Percentiles rank a stretch among this genome's conserved stretches.
Evolutionary conservation across 352 stramenopile species (phyloP).

Genomic region (Phytophthora uliginosa): DNA sequence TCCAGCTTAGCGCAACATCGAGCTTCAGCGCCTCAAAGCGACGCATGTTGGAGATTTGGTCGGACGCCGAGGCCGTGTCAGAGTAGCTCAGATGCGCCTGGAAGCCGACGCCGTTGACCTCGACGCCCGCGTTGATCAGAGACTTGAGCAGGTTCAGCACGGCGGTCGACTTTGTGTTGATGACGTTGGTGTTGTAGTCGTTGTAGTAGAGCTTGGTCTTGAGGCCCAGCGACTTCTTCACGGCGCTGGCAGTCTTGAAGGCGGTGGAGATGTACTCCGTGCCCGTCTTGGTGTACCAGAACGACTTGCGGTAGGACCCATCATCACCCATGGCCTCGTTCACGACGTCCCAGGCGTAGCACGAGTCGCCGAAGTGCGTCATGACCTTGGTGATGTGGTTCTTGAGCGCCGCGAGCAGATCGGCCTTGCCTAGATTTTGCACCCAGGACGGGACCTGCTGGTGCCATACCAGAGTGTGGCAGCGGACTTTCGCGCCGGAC

Average conservation of each 20-base stretch:
- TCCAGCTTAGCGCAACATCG: slow-evolving; percentile 24
- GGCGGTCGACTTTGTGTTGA: slow-evolving; percentile 26
- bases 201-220: slow-evolving; percentile 12
- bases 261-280: slow-evolving; percentile 32
- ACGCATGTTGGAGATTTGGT: slow-evolving; percentile 21
- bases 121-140: slow-evolving; percentile 7
- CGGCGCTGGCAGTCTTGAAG: slow-evolving; percentile 26
- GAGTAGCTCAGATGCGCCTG: slow-evolving; percentile 11
- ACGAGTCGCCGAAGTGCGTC: slow-evolving; percentile 23
- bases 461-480: slow-evolving; percentile 25
- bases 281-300: slow-evolving; percentile 31
- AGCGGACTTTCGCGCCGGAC: slow-evolving; percentile 18
- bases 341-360: slow-evolving; percentile 29
- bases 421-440: slow-evolving; percentile 19
- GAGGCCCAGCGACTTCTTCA: slow-evolving; percentile 22
- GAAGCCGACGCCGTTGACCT: slow-evolving; percentile 23
- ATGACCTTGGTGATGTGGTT: slow-evolving; percentile 21
- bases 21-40: slow-evolving; percentile 23
- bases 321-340: slow-evolving; percentile 26
- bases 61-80: slow-evolving; percentile 5
- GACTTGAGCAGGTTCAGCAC: slow-evolving; percentile 13
- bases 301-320: slow-evolving; percentile 18
- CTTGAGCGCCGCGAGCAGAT: slow-evolving; percentile 15
- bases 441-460: slow-evolving; percentile 21
- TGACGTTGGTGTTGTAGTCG: slow-evolving; percentile 14